These are phyloP conservation scores for Microglena sp. DNA, from an alignment of 139 green algal species.

Conservation along the genomic window DNA sequence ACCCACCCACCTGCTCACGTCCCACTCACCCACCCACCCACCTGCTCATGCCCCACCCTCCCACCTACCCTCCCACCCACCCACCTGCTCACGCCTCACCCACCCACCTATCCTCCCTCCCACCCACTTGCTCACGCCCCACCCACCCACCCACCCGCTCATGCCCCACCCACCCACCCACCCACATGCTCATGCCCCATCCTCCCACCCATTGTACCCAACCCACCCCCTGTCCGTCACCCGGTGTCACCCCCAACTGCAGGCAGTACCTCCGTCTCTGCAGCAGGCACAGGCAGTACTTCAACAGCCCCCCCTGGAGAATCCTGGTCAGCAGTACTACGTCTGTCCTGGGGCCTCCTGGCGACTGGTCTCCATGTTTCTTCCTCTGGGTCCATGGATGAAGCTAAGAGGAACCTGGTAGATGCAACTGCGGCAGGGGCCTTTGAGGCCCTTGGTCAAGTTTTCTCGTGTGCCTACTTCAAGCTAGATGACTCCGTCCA, in stretches of 20 bases:
- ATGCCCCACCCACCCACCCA: too few relatives aligned
- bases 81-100: too few relatives aligned
- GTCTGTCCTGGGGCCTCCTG: conserved; percentile 50
- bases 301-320: not conserved
- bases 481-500: conserved; percentile 25
- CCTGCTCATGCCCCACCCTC: too few relatives aligned
- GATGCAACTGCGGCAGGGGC: conserved; percentile 10
- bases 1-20: too few relatives aligned
- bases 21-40: too few relatives aligned
- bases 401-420: conserved; percentile 2
- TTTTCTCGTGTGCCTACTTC: conserved; percentile 23
- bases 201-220: not conserved
- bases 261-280: not conserved
- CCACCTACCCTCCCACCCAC: too few relatives aligned
- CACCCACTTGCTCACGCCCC: too few relatives aligned
- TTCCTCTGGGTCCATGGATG: too few relatives aligned
- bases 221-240: not conserved
- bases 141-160: too few relatives aligned
- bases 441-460: conserved; percentile 10
- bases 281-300: not conserved
- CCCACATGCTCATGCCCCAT: too few relatives aligned
- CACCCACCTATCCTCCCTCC: too few relatives aligned
- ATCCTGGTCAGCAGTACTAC: conserved; percentile 16
- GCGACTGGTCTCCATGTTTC: too few relatives aligned
- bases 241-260: not conserved